Percentiles rank a stretch among this genome's conserved stretches.
Evolutionary conservation across 192 early-diverging fungal genomes (phyloP).

Genomic region (Entomortierella lignicola): DNA sequence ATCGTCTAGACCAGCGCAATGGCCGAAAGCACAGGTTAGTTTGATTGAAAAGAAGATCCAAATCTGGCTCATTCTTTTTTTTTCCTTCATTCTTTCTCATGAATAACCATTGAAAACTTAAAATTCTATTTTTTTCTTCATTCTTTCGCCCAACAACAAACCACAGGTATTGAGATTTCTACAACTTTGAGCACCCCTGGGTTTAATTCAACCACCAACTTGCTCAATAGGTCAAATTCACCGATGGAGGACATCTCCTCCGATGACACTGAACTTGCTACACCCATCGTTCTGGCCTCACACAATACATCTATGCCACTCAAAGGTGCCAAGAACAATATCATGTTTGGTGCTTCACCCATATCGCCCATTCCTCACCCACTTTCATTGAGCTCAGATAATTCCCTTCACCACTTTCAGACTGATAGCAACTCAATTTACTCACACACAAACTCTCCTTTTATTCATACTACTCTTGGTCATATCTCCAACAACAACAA

Average conservation of each 20-base stretch:
- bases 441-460: conserved; percentile 3
- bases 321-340: conserved; percentile 39
- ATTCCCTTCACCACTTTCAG: conserved; percentile 47
- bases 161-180: not conserved
- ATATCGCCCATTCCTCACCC: conserved; percentile 16
- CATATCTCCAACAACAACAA: conserved; percentile 10
- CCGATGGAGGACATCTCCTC: conserved; percentile 5
- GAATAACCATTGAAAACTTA: not conserved
- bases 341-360: conserved; percentile 30
- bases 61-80: not conserved
- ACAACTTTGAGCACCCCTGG: not conserved
- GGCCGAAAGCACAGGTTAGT: conserved; percentile 29
- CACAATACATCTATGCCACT: conserved; percentile 13
- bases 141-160: not conserved
- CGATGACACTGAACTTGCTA: conserved; percentile 17
- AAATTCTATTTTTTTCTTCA: not conserved
- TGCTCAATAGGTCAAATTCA: not conserved
- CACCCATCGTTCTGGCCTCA: conserved; percentile 11
- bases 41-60: not conserved
- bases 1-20: not conserved
- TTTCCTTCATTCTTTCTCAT: not conserved
- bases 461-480: conserved; percentile 20
- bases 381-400: conserved; percentile 34
- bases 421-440: conserved; percentile 9
- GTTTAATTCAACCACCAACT: not conserved